Evolutionary conservation across 1,139 yeast genomes (phyloP).

Genomic region (Sugiyamaella sp.): DNA sequence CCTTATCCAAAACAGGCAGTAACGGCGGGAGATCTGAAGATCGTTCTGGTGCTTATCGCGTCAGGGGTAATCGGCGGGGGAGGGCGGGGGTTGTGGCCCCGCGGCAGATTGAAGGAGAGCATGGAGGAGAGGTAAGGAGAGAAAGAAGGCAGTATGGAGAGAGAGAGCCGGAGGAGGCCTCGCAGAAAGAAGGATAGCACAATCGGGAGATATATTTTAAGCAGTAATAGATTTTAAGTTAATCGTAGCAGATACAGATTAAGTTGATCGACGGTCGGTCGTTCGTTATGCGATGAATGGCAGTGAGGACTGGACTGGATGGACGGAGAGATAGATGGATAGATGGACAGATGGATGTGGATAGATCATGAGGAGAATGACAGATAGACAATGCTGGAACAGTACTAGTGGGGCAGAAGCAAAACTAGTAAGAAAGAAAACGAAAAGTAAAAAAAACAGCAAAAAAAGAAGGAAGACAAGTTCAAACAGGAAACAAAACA

Average conservation of each 20-base stretch:
- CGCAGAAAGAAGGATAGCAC: background rate
- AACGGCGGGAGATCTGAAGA: conserved; percentile 12
- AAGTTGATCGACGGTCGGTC: background rate
- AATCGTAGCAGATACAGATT: background rate
- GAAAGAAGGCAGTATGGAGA: background rate
- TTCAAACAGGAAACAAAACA: background rate
- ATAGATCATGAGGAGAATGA: background rate
- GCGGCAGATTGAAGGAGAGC: too few relatives aligned
- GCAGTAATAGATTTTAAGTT: background rate
- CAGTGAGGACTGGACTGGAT: too few relatives aligned
- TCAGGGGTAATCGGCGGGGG: conserved; percentile 17
- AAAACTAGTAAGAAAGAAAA: background rate
- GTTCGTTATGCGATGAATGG: background rate
- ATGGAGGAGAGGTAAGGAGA: too few relatives aligned
- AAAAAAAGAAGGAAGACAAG: background rate
- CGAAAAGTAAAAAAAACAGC: background rate
- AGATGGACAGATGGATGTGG: background rate
- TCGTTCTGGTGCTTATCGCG: conserved; percentile 8
- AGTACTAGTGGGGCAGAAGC: background rate
- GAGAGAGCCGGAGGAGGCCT: background rate
- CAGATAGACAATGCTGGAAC: background rate
- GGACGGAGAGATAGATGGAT: background rate
- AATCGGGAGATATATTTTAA: background rate
- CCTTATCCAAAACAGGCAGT: conserved; percentile 7
- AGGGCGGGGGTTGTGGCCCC: background rate